A percentile compares a stretch with the other conserved stretches of the same genome.
Evolutionary conservation across 768 basidiomycete species (phyloP).

Genomic region (Xanthoconium stramineum): DNA sequence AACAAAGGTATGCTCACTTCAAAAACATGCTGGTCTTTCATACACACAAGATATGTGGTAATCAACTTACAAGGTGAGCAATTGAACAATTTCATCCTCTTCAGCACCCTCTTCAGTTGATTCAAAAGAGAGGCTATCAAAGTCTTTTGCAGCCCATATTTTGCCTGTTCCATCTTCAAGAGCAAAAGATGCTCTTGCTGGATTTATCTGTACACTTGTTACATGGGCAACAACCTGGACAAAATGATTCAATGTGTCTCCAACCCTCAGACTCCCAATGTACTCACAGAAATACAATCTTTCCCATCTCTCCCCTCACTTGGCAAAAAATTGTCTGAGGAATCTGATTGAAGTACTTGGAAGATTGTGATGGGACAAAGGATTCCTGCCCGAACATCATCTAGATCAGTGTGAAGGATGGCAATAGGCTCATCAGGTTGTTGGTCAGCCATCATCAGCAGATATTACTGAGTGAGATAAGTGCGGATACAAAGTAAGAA

Average conservation of each 20-base stretch:
- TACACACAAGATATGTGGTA: not conserved
- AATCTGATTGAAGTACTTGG: slow-evolving; percentile 47
- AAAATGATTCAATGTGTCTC: slow-evolving; percentile 21
- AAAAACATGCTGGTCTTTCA: not conserved
- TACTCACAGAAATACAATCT: slow-evolving; percentile 19
- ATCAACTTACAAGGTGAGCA: slow-evolving; percentile 11
- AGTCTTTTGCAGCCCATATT: slow-evolving; percentile 9
- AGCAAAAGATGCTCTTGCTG: slow-evolving; percentile 7
- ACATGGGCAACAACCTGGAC: slow-evolving; percentile 48
- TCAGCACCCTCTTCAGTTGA: slow-evolving; percentile 2
- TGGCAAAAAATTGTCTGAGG: slow-evolving; percentile 41
- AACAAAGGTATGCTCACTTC: slow-evolving; percentile 22
- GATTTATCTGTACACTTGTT: slow-evolving; percentile 15
- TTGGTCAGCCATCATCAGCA: slow-evolving; percentile 8
- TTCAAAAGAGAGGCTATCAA: not conserved
- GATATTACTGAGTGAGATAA: not conserved
- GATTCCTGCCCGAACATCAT: not conserved
- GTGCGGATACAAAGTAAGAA: not conserved
- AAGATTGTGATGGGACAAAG: slow-evolving; percentile 52
- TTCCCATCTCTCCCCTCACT: slow-evolving; percentile 44
- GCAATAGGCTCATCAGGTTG: slow-evolving; percentile 4
- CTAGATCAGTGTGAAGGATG: not conserved
- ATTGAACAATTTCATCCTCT: slow-evolving; percentile 10
- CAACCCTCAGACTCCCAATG: not conserved
- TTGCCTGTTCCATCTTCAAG: slow-evolving; percentile 41